Conservation (phyloP, 805 yeast genomes). For the Metschnikowia rubicola region DNA sequence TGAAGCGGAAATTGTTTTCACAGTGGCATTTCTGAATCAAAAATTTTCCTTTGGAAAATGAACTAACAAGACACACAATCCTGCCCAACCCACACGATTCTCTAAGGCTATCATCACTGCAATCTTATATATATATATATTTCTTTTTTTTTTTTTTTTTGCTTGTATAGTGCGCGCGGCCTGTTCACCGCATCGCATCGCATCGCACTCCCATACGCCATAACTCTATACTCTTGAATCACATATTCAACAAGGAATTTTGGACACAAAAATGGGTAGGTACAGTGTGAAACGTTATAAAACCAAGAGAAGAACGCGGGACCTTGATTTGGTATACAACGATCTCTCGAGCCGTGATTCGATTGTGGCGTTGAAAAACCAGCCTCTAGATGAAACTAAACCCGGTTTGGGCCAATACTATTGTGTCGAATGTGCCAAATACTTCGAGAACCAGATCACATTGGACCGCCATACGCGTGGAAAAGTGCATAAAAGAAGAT, state of each 20-base stretch:
- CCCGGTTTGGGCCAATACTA: slow-evolving; percentile 95
- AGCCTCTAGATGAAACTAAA: slow-evolving; percentile 81
- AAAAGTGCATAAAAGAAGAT: slow-evolving; percentile 84
- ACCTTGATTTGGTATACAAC: slow-evolving; percentile 73
- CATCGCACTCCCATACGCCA: neutral
- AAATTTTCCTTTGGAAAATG: too few relatives aligned
- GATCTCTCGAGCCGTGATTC: slow-evolving; percentile 67
- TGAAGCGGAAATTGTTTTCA: too few relatives aligned
- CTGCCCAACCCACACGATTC: neutral
- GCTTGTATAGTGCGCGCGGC: neutral
- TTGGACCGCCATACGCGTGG: slow-evolving; percentile 68
- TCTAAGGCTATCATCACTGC: too few relatives aligned
- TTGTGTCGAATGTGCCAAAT: slow-evolving; percentile 91
- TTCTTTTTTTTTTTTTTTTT: neutral
- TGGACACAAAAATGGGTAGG: slow-evolving; percentile 63
- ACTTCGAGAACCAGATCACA: slow-evolving; percentile 76
- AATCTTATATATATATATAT: too few relatives aligned
- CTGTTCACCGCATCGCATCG: neutral
- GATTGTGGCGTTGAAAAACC: slow-evolving; percentile 67
- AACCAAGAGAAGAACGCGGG: slow-evolving; percentile 84
- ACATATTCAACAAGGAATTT: too few relatives aligned
- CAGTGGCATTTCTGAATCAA: too few relatives aligned
- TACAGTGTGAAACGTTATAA: slow-evolving; percentile 82
- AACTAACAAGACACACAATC: neutral
- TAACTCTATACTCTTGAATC: neutral